Evolutionary conservation across 805 yeast genomes (phyloP), one percentile per base, ranked within the genome.

Genomic region (Cyberlindnera meyerae): DNA sequence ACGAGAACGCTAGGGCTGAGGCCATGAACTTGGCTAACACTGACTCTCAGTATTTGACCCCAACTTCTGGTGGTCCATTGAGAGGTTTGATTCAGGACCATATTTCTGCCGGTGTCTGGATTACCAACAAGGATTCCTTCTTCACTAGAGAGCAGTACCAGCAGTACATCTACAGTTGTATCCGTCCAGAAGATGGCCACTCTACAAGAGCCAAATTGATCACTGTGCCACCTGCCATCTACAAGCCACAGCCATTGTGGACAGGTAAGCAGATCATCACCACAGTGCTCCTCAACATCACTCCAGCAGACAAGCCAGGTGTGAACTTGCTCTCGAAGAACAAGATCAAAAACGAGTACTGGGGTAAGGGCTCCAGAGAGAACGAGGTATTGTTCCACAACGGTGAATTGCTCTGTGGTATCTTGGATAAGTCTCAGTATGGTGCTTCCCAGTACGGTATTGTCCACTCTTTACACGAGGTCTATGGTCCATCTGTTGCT

Each of bases 41-140:
- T 8, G 97, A 94, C 63, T 84, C 95, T 43, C 98, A 93, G 68
- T 93, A 93, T 62, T 72, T 93, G 60, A 90, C 98, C 5, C 99
- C 99, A 33, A 93, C 99, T 14, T 87, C 97, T 11, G 99, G 99
- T 60, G 73, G 95, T 41, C 99, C 99, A 24, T 81, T 94, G 45
- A 84, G 98, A 76, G 99, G 99, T 66, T 73, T 93, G 62, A 94
- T 94, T 63, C 99, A 93, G 71, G 99, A 93, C 69, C 98, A 94
- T 58, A 88, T 93, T 65, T 82, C 94, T 54, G 97, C 97, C 8
- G 99, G 98, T 69, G 96, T 94, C 28, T 93, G 97, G 97, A 72
- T 93, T 56, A 93, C 98, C 6, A 87, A 70, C 63, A 87, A 89
- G 63, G 97, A 94, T 57, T 66, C 89, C 24, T 86, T 87, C 58